Evolutionary conservation across 495 filamentous ascomycete species (phyloP).

Genomic region (Schizothecium vesticola): DNA sequence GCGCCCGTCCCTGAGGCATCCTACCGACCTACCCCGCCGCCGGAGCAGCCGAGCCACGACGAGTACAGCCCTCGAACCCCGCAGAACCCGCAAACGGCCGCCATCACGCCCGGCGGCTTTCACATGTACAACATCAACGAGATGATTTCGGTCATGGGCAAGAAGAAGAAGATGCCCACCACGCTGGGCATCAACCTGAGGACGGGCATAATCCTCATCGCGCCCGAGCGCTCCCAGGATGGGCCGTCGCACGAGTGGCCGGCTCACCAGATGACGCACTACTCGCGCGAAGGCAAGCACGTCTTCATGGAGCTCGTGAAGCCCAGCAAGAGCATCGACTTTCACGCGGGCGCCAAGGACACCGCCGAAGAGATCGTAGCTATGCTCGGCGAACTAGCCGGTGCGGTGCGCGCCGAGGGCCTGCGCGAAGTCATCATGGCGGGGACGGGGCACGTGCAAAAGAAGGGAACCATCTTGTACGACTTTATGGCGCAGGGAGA

Average conservation of each 20-base stretch:
- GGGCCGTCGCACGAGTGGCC: slow-evolving; percentile 87
- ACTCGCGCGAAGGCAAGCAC: slow-evolving; percentile 96
- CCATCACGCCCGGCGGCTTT: slow-evolving; percentile 67
- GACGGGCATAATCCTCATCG: slow-evolving; percentile 83
- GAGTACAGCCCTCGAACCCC: slow-evolving; percentile 20
- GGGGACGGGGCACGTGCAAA: slow-evolving; percentile 53
- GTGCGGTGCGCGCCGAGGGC: slow-evolving; percentile 75
- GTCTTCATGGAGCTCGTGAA: slow-evolving; percentile 90
- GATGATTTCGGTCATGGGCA: slow-evolving; percentile 89
- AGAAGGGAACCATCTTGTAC: slow-evolving; percentile 83
- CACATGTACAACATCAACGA: slow-evolving; percentile 96
- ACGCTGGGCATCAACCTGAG: slow-evolving; percentile 83
- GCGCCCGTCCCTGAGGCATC: slow-evolving; percentile 37
- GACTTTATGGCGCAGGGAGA: slow-evolving; percentile 96
- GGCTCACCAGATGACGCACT: slow-evolving; percentile 86
- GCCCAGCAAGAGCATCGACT: slow-evolving; percentile 89
- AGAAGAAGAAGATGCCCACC: slow-evolving; percentile 95
- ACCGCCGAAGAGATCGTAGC: slow-evolving; percentile 89
- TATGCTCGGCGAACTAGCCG: slow-evolving; percentile 83
- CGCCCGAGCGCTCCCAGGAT: slow-evolving; percentile 73
- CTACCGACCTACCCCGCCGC: slow-evolving; percentile 34
- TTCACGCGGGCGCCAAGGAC: slow-evolving; percentile 96
- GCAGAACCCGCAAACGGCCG: slow-evolving; percentile 22
- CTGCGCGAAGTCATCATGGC: slow-evolving; percentile 83
- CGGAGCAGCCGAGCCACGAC: slow-evolving; percentile 18